A percentile compares a stretch with the other conserved stretches of the same genome.
Evolutionary conservation across 257 asterid genomes (phyloP).

Genomic region (Perilla frutescens): DNA sequence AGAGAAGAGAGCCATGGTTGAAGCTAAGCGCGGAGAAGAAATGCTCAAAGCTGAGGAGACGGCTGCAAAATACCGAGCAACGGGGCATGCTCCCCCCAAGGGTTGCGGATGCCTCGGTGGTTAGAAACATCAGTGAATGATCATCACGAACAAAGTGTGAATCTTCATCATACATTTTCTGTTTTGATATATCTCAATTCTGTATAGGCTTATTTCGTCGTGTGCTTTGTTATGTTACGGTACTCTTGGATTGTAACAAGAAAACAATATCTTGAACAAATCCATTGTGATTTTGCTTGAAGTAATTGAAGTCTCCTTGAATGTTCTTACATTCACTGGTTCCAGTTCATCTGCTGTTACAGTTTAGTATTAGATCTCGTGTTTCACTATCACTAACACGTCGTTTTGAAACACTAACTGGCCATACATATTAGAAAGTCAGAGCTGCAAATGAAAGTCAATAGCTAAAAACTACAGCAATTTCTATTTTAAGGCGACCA

Average conservation of each 20-base stretch:
- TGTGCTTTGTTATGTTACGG: constrained; percentile 32
- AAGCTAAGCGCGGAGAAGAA: constrained; percentile 65
- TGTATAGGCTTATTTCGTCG: constrained; percentile 30
- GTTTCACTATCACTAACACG: not conserved
- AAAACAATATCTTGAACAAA: constrained; percentile 26
- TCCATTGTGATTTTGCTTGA: constrained; percentile 3
- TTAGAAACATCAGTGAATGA: constrained; percentile 6
- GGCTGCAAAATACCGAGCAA: constrained; percentile 74
- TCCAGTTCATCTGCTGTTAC: not conserved
- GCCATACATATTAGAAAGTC: not conserved
- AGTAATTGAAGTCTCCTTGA: not conserved
- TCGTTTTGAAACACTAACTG: not conserved
- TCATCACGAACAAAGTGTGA: constrained; percentile 22
- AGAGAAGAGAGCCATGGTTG: constrained; percentile 71
- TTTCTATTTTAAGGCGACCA: not conserved
- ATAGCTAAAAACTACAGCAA: constrained; percentile 1
- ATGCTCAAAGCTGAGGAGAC: constrained; percentile 64
- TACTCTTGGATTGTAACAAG: constrained; percentile 26
- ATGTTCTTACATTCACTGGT: not conserved
- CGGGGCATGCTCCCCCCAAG: constrained; percentile 60
- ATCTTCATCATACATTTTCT: constrained; percentile 23
- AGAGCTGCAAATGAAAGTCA: not conserved
- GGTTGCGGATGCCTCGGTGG: constrained; percentile 68
- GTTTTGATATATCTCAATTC: not conserved
- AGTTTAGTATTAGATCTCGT: not conserved